phyloP scores from a whole-genome alignment of 768 basidiomycete species.

The Pluteus cervinus region DNA sequence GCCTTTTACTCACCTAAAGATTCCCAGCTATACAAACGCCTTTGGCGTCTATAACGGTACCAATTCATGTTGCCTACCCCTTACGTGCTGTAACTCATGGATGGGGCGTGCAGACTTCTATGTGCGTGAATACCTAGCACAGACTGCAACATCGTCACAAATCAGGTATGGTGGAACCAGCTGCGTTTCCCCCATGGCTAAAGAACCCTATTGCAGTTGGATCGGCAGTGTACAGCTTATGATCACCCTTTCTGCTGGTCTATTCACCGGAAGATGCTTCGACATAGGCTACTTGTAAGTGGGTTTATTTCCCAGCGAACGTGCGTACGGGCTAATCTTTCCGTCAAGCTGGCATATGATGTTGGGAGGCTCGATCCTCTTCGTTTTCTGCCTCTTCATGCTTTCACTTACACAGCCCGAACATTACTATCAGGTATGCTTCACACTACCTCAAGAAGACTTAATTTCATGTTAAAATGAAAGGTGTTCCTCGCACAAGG shows the following conservation, averaged over 20 bases:
- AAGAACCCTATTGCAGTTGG: slow-evolving; percentile 18
- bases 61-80: slow-evolving; percentile 9
- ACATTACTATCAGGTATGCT: slow-evolving; percentile 32
- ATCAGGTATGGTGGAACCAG: slow-evolving; percentile 23
- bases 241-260: slow-evolving; percentile 36
- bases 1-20: slow-evolving; percentile 2
- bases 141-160: slow-evolving; percentile 25
- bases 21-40: slow-evolving; percentile 27
- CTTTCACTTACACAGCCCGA: slow-evolving; percentile 33
- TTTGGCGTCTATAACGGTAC: slow-evolving; percentile 30
- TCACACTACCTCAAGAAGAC: slow-evolving; percentile 3
- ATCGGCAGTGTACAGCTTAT: slow-evolving; percentile 47
- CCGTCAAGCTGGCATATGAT: slow-evolving; percentile 34
- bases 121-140: slow-evolving; percentile 29
- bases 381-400: slow-evolving; percentile 40
- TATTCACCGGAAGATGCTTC: slow-evolving; percentile 41
- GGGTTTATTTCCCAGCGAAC: background rate
- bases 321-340: background rate
- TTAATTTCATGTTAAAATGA: slow-evolving; percentile 13
- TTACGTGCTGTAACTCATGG: slow-evolving; percentile 5
- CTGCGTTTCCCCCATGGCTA: slow-evolving; percentile 1
- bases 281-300: slow-evolving; percentile 49
- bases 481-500: slow-evolving; percentile 45
- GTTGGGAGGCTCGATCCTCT: slow-evolving; percentile 37
- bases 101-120: slow-evolving; percentile 27